Conservation (phyloP, 225 moss, liverwort and hornwort genomes). For the Marchantia polymorpha region DNA sequence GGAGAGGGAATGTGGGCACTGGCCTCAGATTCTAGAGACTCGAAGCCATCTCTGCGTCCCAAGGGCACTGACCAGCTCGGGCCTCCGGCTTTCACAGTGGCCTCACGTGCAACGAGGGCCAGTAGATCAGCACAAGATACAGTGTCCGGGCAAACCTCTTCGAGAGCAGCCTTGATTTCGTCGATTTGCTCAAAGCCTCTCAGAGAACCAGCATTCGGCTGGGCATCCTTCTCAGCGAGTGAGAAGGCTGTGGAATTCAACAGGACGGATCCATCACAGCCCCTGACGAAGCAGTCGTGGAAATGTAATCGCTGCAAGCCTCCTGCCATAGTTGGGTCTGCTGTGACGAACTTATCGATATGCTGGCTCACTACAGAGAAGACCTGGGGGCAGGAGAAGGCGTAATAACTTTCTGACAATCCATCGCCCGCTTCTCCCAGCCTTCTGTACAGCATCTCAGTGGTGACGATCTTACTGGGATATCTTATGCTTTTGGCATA, state of each 20-base stretch:
- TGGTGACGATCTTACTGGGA: neutral
- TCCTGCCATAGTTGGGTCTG: constrained; percentile 49
- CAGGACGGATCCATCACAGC: constrained; percentile 69
- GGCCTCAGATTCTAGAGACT: constrained; percentile 6
- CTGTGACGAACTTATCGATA: constrained; percentile 8
- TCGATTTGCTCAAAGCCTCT: constrained; percentile 51
- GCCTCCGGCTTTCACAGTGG: constrained; percentile 11
- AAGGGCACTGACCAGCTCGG: constrained; percentile 9
- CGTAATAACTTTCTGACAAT: constrained; percentile 34
- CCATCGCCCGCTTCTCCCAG: neutral
- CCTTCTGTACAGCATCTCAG: neutral
- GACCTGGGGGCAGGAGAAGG: constrained; percentile 39
- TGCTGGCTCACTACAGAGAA: constrained; percentile 33
- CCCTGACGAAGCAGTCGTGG: constrained; percentile 76
- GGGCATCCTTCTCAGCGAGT: constrained; percentile 67
- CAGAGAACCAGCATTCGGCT: constrained; percentile 35
- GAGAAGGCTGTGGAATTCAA: constrained; percentile 56
- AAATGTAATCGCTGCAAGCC: constrained; percentile 61
- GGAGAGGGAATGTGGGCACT: neutral
- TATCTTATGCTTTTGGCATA: neutral
- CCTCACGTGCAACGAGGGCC: constrained; percentile 29
- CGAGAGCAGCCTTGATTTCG: too few relatives aligned
- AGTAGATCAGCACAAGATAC: constrained; percentile 70
- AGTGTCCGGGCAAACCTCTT: constrained; percentile 42
- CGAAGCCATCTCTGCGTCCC: constrained; percentile 16